Base-by-base conservation (phyloP, 2,329 filamentous ascomycete species). In the Thelonectria rubi region DNA sequence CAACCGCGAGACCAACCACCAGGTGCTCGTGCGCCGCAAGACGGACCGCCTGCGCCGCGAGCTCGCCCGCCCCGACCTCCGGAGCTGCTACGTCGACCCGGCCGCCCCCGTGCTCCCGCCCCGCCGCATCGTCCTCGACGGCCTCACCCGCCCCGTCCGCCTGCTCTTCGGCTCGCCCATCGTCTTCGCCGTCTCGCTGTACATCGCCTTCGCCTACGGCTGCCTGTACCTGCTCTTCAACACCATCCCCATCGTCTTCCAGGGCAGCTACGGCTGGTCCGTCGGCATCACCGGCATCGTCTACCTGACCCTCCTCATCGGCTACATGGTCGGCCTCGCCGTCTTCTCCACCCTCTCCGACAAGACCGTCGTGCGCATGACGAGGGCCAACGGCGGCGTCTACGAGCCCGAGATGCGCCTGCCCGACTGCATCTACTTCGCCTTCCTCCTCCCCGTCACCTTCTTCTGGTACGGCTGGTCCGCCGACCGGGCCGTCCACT, bases 221-320 rank as follows among this genome's bases (percentile, higher is more conserved):
- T 80, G 80, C 48, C 76, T 85, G 18, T 85, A 85, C 69, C 76
- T 86, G 10, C 80, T 85, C 67, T 85, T 84, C 74, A 85, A 82
- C 63, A 83, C 82, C 17, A 81, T 85, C 63, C 79, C 83, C n/a
- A 75, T 78, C 8, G 80, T 84, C 24, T 85, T 85, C 63, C 72
- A 79, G 62, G 71, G 74, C 34, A 76, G 74, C 12, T 86, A 86
- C 64, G 76, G 77, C 63, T 85, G 81, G 75, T 74, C 72, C 46
- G 73, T 79, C 14, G 80, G 81, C 56, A 69, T 79, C 58, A 80
- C 81, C 0, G 83, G 83, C 1, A 73, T 86, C 3, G 77, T 82
- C 9, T 86, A 84, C 70, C 73, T 86, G 21, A 74, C 79, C 5
- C 68, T 85, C 2, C 80, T 82, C 2, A 45, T 81, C 18, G 81